Conservation (phyloP, 108 stramenopile genomes). For the Fistulifera solaris region DNA sequence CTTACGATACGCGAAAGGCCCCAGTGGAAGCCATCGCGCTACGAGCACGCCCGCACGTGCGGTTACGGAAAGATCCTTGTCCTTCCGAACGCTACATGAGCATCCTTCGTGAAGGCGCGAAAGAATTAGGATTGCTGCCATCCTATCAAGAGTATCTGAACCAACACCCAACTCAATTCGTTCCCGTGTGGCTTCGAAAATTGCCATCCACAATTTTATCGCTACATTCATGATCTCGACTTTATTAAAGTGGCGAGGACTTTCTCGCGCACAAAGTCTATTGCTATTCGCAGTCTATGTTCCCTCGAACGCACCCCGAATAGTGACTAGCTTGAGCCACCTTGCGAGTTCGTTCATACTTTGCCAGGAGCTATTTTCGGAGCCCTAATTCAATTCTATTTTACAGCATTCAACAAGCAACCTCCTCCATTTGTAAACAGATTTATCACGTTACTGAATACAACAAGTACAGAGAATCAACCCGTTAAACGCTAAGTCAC, state of each 20-base stretch:
- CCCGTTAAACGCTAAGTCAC: too few species aligned
- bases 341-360: slow-evolving; percentile 11
- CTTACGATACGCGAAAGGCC: slow-evolving; percentile 15
- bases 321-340: slow-evolving; percentile 7
- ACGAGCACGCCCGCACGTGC: slow-evolving; percentile 28
- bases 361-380: slow-evolving; percentile 28
- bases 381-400: background rate
- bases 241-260: slow-evolving; percentile 8
- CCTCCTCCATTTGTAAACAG: background rate
- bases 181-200: slow-evolving; percentile 15
- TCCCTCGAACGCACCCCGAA: background rate
- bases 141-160: slow-evolving; percentile 37
- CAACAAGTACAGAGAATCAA: too few species aligned
- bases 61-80: slow-evolving; percentile 24
- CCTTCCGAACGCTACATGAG: slow-evolving; percentile 44
- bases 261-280: slow-evolving; percentile 13
- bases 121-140: slow-evolving; percentile 29
- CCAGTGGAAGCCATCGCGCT: slow-evolving; percentile 41
- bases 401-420: slow-evolving; percentile 1
- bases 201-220: slow-evolving; percentile 26
- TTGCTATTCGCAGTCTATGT: slow-evolving; percentile 29
- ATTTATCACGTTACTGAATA: background rate
- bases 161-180: slow-evolving; percentile 26
- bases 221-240: slow-evolving; percentile 13
- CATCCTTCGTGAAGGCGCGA: slow-evolving; percentile 35